These are phyloP conservation scores for Lodderomyces orthopsilosis DNA, from an alignment of 1,139 yeast species.

Conservation along the genomic window DNA sequence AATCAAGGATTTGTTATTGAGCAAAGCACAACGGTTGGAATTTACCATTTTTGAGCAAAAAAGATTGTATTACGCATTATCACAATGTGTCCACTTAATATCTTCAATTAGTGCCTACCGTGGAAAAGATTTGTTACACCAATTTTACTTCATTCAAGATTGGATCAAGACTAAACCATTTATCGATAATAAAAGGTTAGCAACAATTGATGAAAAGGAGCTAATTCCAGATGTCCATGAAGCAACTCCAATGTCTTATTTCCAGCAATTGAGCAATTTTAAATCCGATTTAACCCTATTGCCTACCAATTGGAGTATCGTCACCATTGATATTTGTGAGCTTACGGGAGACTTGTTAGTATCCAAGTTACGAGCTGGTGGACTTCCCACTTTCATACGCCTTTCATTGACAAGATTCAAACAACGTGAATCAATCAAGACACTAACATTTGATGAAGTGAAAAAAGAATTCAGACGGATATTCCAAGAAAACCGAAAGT, in stretches of 20 bases:
- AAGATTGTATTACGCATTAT: conserved; percentile 3
- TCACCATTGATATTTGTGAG: conserved; percentile 63
- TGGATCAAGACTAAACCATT: conserved; percentile 31
- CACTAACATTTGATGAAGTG: conserved; percentile 48
- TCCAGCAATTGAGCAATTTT: conserved; percentile 4
- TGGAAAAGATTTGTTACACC: conserved; percentile 20
- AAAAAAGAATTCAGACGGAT: conserved; percentile 45
- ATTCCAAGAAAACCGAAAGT: conserved; percentile 56
- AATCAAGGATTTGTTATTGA: conserved; percentile 19
- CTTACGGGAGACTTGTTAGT: conserved; percentile 57
- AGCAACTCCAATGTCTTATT: background rate
- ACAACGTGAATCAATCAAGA: conserved; percentile 38
- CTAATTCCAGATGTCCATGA: conserved; percentile 11
- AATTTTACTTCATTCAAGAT: conserved; percentile 35
- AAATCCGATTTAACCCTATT: conserved; percentile 19
- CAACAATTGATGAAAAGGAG: conserved; percentile 9
- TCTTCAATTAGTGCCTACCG: conserved; percentile 25
- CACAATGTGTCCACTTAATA: conserved; percentile 22
- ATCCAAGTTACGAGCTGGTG: conserved; percentile 36
- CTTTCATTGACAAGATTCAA: conserved; percentile 58
- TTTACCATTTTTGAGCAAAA: conserved; percentile 10
- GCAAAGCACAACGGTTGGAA: conserved; percentile 8
- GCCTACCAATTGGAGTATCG: conserved; percentile 57
- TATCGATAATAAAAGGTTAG: conserved; percentile 23
- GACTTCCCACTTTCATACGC: conserved; percentile 49